Conservation (phyloP, 169 alveolate genomes). For the Eimeria mitis region DNA sequence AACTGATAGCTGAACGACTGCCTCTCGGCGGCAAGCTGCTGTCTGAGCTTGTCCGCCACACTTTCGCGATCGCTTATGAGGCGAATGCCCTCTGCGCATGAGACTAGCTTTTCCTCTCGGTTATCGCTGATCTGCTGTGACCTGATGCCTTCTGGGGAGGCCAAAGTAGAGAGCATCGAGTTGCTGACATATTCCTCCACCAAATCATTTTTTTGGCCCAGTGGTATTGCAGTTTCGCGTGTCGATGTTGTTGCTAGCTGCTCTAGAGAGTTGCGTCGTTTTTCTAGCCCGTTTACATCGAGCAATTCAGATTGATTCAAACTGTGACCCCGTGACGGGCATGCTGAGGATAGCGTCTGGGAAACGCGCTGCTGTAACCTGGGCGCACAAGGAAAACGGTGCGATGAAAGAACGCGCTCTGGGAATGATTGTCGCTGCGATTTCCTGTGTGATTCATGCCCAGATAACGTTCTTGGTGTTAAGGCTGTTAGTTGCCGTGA, state of each 20-base stretch:
- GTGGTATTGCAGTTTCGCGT: background rate
- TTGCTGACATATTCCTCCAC: background rate
- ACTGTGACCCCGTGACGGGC: background rate
- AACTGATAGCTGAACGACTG: background rate
- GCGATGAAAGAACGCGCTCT: background rate
- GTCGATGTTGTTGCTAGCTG: background rate
- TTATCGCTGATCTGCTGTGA: too few species aligned
- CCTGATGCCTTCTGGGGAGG: background rate
- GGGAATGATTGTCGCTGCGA: background rate
- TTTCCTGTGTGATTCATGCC: background rate
- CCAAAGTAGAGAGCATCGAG: background rate
- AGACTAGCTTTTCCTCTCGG: background rate
- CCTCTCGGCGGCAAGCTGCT: constrained; percentile 26
- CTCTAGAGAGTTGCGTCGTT: background rate
- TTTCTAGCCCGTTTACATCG: background rate
- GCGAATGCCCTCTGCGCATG: background rate
- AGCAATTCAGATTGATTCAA: background rate
- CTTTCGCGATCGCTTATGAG: background rate
- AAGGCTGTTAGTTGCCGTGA: background rate
- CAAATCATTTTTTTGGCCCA: background rate
- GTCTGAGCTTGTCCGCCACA: background rate
- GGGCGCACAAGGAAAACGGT: background rate
- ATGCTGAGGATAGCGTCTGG: background rate
- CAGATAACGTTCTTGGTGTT: background rate
- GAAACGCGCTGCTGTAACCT: background rate